These are phyloP conservation scores for Thermochaetoides thermophila DNA, from an alignment of 495 filamentous ascomycete genomes.

Conservation along the genomic window DNA sequence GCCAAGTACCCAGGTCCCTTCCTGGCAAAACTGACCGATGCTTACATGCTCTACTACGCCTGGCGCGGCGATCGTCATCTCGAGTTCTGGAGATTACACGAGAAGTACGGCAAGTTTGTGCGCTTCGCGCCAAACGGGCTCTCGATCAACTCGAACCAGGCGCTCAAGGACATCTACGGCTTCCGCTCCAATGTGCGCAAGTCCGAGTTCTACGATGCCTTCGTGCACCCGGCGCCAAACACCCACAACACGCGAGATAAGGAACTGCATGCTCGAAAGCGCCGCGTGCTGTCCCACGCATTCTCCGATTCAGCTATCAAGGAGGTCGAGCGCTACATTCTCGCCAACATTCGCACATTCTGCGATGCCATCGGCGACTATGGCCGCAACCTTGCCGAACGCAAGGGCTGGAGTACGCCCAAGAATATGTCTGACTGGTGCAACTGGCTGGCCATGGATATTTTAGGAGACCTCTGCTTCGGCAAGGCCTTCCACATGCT, in stretches of 20 bases:
- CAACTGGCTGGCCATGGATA: constrained; percentile 56
- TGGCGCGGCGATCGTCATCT: constrained; percentile 46
- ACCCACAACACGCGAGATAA: constrained; percentile 48
- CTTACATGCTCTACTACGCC: constrained; percentile 41
- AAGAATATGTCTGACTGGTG: constrained; percentile 48
- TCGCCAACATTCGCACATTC: constrained; percentile 36
- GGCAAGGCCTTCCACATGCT: constrained; percentile 62
- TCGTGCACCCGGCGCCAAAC: constrained; percentile 43
- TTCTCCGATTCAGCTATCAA: constrained; percentile 45
- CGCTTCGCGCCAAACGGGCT: constrained; percentile 48
- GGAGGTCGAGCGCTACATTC: constrained; percentile 42
- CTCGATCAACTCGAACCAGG: constrained; percentile 41
- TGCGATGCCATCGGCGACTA: constrained; percentile 32
- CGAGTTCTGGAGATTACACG: constrained; percentile 40
- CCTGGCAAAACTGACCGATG: constrained; percentile 40
- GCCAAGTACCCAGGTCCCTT: constrained; percentile 53
- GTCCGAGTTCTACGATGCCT: constrained; percentile 48
- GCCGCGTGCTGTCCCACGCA: constrained; percentile 46
- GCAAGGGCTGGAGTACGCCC: constrained; percentile 28
- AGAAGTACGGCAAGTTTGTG: constrained; percentile 43
- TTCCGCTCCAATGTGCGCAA: constrained; percentile 47
- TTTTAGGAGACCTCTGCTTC: constrained; percentile 57
- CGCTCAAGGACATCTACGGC: constrained; percentile 47
- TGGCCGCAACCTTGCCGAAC: constrained; percentile 20
- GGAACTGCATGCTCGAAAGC: constrained; percentile 44